Conservation (phyloP, 2,329 filamentous ascomycete species). For the Dothistroma septosporum region DNA sequence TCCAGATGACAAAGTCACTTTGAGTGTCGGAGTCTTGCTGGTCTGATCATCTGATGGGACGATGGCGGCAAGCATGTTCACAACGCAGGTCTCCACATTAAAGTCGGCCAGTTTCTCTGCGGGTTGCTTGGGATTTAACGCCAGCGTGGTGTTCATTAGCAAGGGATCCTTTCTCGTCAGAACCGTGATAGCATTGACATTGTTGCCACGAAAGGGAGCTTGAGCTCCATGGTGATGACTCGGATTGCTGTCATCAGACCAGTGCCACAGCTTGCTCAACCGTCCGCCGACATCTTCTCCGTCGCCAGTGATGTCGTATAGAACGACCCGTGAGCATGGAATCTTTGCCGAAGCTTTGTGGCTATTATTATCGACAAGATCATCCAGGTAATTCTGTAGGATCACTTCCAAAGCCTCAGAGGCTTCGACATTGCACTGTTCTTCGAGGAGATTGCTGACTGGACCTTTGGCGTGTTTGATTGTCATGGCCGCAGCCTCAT, state of each 20-base stretch:
- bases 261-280: not conserved
- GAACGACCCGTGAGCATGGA: not conserved
- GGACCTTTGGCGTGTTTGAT: not conserved
- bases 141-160: not conserved
- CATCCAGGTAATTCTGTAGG: not conserved
- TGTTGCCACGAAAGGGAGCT: not conserved
- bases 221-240: not conserved
- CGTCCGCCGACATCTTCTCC: not conserved
- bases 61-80: not conserved
- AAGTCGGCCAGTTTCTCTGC: not conserved
- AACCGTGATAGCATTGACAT: not conserved
- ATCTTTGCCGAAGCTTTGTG: not conserved
- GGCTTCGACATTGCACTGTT: not conserved
- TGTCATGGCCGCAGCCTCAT: not conserved
- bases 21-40: not conserved
- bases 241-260: not conserved
- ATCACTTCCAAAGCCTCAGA: not conserved
- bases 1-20: not conserved
- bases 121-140: not conserved
- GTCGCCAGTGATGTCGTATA: not conserved
- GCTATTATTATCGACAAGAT: not conserved
- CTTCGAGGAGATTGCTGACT: not conserved
- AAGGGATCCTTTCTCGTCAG: not conserved
- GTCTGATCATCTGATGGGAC: not conserved
- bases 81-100: not conserved